Evolutionary conservation across 345 rosid genomes (phyloP), one percentile per base, ranked within the genome.

Genomic region (Lumnitzera racemosa): DNA sequence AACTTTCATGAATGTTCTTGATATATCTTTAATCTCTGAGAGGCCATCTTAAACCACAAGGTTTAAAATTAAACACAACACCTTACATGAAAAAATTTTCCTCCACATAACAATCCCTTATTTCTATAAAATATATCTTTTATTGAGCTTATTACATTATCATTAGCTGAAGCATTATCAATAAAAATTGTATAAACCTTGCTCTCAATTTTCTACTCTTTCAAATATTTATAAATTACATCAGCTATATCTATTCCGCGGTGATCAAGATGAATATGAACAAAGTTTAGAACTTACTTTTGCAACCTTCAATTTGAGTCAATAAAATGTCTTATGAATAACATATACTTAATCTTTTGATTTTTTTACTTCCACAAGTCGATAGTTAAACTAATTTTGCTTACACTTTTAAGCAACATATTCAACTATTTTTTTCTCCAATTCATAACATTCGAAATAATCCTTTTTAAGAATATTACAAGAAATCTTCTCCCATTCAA

Each of bases 41-140:
- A 31, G 23, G 2, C 56, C 62, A 49, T 58, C 63, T 65, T 65
- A 20, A 36, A 57, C 69, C 24, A 57, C 13, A 7, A 65, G 31
- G 10, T 57, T 65, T 24, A 65, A 17, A 27, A 27, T 27, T 27
- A 27, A 27, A 5, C 31, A 36, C 9, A 36, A 36, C 43, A 36
- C 43, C 4, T 9, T 13, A 51, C 57, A 51, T 58, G 63, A 46
- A 66, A 49, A 2, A 66, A 15, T 15, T 58, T 66, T 0, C 51
- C 69, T 24, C 57, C 43, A 43, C 51, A 66, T 10, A 66, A 16
- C 17, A 66, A 13, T 4, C 24, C 58, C 0, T 15, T 66, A 15
- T 11, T 66, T 13, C 41, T 66, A 14, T 63, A 51, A 13, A 36
- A 58, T 36, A 2, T 11, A 29, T 16, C 36, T 63, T 4, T 17